phyloP scores from a whole-genome alignment of 495 filamentous ascomycete genomes.

The Talaromyces borbonicus region DNA sequence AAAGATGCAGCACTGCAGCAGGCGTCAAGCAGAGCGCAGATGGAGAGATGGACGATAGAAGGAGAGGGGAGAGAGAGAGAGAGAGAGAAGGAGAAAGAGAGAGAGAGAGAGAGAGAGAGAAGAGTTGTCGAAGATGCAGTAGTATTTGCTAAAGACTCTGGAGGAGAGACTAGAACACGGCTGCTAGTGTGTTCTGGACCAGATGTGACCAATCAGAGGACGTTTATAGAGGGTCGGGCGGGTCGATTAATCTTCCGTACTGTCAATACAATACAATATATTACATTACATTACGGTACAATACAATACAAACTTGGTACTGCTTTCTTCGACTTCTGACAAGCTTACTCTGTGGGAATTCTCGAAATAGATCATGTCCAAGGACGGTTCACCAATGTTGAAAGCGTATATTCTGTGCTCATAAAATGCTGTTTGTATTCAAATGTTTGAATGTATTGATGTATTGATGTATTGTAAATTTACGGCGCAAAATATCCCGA shows the following conservation, averaged over 20 bases:
- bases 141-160: not conserved
- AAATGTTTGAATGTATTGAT: not conserved
- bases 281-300: too few relatives aligned
- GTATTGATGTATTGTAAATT: not conserved
- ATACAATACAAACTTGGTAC: too few relatives aligned
- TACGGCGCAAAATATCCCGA: too few relatives aligned
- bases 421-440: not conserved
- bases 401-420: too few relatives aligned
- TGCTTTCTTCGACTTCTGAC: too few relatives aligned
- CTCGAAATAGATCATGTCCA: too few relatives aligned
- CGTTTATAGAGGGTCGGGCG: not conserved
- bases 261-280: too few relatives aligned
- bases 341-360: too few relatives aligned
- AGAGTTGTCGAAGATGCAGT: not conserved
- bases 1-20: too few relatives aligned
- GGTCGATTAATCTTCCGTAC: conserved; percentile 1
- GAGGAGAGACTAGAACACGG: not conserved
- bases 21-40: not conserved
- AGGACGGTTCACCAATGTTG: too few relatives aligned
- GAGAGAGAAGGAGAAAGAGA: conserved; percentile 3
- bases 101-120: conserved; percentile 2
- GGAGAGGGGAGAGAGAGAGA: not conserved
- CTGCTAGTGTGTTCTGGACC: not conserved
- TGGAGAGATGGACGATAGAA: conserved; percentile 1
- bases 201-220: not conserved